Evolutionary conservation across 345 rosid genomes (phyloP), one percentile per base, ranked within the genome.

Genomic region (Camelina laxa): DNA sequence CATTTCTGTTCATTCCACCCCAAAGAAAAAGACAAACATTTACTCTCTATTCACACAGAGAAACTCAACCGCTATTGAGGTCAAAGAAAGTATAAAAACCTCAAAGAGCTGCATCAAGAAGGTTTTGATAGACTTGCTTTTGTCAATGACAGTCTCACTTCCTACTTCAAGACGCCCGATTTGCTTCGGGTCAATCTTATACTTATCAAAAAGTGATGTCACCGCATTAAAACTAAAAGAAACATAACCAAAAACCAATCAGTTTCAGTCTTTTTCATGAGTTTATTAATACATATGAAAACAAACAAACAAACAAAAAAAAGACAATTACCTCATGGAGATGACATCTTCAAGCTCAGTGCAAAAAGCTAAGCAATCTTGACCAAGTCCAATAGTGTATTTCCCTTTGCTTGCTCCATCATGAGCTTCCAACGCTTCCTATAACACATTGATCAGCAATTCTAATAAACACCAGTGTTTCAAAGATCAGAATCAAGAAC

Each of bases 131-230:
- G 99, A 92, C 75, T 96, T 96, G 88, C 99, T 96, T 86, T 96
- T 96, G 82, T 96, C 98, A 42, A 96, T 96, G 22, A 96, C 99
- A 42, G 99, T 96, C 83, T 96, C 99, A 60, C 99, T 96, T 59
- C 99, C 99, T 42, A 96, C 99, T 84, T 96, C 99, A 60, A 96
- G 83, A 11, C 99, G 94, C 17, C 99, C 99, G 49, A 96, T 92
- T 77, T 88, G 94, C 58, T 83, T 96, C 5, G 99, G 98, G 78
- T 96, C 96, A 82, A 96, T 63, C 70, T 82, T 85, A 53, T 92
- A 96, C 81, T 92, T 96, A 75, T 92, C 96, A 35, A 96, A 94
- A 62, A 96, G 97, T 49, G 96, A 88, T 70, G 82, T 83, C 74
- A 96, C 96, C 72, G 72, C 99, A 2, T 96, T 92, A 82, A 96